These are phyloP conservation scores for Penicillium aurantiogriseum DNA, from an alignment of 2,329 filamentous ascomycete species.

Conservation along the genomic window DNA sequence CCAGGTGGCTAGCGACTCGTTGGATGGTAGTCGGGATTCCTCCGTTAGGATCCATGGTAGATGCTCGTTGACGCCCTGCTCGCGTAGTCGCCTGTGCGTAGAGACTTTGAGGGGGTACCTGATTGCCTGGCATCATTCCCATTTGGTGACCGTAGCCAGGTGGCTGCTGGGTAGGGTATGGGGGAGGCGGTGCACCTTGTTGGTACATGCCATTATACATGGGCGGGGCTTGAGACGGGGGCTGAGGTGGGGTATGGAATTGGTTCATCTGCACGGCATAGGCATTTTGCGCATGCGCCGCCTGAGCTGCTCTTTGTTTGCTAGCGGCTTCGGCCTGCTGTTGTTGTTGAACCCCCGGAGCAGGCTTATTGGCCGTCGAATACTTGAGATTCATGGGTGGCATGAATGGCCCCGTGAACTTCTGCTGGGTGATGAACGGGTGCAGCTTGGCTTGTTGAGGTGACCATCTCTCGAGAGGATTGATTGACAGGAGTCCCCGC, in stretches of 20 bases:
- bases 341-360: slow-evolving; percentile 91
- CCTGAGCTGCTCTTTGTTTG: slow-evolving; percentile 74
- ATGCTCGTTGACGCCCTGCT: slow-evolving; percentile 80
- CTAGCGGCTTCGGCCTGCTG: slow-evolving; percentile 91
- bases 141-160: slow-evolving; percentile 70
- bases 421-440: slow-evolving; percentile 97
- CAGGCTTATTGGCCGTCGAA: slow-evolving; percentile 78
- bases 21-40: slow-evolving; percentile 91
- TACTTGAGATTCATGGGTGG: slow-evolving; percentile 96
- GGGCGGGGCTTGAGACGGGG: slow-evolving; percentile 51
- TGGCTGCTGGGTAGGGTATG: slow-evolving; percentile 74
- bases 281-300: slow-evolving; percentile 67
- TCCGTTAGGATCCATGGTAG: slow-evolving; percentile 93
- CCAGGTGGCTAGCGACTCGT: slow-evolving; percentile 90
- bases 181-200: slow-evolving; percentile 72
- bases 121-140: slow-evolving; percentile 67
- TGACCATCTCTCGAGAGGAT: slow-evolving; percentile 94
- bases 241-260: slow-evolving; percentile 50
- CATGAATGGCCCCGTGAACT: slow-evolving; percentile 93
- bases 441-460: slow-evolving; percentile 96
- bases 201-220: slow-evolving; percentile 79
- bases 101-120: slow-evolving; percentile 68
- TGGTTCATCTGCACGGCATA: slow-evolving; percentile 65
- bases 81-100: slow-evolving; percentile 74
- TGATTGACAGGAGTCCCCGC: slow-evolving; percentile 86